phyloP scores from a whole-genome alignment of 176 grass and related monocot genomes.

The Carex parvula region DNA sequence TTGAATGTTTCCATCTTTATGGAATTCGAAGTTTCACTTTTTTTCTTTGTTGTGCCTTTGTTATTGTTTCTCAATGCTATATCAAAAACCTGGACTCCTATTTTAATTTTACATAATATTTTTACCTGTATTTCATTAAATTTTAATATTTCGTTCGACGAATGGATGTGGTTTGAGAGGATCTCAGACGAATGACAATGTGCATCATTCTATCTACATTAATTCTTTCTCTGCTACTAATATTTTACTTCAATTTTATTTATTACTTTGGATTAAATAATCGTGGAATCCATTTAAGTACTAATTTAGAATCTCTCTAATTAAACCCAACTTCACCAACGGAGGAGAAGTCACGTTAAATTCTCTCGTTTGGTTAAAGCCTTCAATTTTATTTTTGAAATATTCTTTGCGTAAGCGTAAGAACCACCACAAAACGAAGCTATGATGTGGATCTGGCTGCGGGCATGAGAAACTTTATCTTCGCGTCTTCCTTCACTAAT shows the following conservation, averaged over 20 bases:
- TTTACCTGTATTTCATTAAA: too few species aligned
- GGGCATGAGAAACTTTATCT: too few species aligned
- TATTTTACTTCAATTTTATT: neutral
- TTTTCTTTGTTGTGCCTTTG: neutral
- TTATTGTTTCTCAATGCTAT: neutral
- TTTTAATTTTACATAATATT: too few species aligned
- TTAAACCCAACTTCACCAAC: neutral
- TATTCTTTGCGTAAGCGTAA: neutral
- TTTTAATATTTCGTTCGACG: neutral
- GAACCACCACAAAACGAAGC: too few species aligned
- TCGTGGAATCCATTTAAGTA: neutral
- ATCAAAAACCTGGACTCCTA: neutral
- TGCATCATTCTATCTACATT: neutral
- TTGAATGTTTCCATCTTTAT: neutral
- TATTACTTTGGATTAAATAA: neutral
- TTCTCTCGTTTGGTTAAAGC: neutral
- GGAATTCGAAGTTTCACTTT: neutral
- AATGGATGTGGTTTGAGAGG: neutral
- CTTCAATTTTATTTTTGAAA: neutral
- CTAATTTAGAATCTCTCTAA: neutral
- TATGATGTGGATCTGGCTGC: too few species aligned
- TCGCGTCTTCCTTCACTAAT: too few species aligned
- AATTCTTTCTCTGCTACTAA: neutral
- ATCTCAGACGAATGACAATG: neutral
- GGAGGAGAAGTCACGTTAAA: neutral